A percentile compares a stretch with the other conserved stretches of the same genome.
Conservation (phyloP, 768 basidiomycete genomes). For the Ephemerocybe angulata region DNA sequence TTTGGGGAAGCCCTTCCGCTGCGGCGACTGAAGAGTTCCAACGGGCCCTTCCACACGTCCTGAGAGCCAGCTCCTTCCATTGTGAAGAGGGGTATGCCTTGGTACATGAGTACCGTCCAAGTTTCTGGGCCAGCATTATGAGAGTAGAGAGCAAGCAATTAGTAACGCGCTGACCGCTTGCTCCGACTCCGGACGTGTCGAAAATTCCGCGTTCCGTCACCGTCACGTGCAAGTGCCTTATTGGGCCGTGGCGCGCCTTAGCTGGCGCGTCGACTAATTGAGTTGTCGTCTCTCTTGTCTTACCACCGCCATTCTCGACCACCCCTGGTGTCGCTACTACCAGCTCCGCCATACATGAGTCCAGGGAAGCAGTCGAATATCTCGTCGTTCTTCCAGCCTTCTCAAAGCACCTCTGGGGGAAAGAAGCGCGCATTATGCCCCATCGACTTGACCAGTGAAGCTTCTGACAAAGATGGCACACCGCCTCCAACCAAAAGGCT, state of each 20-base stretch:
- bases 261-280: not conserved
- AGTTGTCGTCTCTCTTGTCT: not conserved
- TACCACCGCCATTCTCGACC: not conserved
- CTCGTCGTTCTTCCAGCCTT: conserved; percentile 35
- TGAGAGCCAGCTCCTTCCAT: not conserved
- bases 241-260: not conserved
- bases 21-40: conserved; percentile 24
- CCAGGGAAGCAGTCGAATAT: conserved; percentile 29
- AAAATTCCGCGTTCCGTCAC: conserved; percentile 1
- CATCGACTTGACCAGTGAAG: conserved; percentile 52
- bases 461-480: conserved; percentile 27
- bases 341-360: not conserved
- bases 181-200: not conserved
- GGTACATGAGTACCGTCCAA: conserved; percentile 13
- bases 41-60: conserved; percentile 4
- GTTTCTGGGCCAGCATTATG: conserved; percentile 17
- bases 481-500: conserved; percentile 29
- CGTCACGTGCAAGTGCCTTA: conserved; percentile 2
- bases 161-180: not conserved
- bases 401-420: conserved; percentile 17
- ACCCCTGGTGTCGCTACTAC: not conserved
- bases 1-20: conserved; percentile 42
- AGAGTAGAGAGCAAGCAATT: not conserved
- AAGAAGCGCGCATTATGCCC: conserved; percentile 33
- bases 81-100: not conserved